Base-by-base conservation (phyloP, 768 basidiomycete genomes). In the Mycena leptocephala region DNA sequence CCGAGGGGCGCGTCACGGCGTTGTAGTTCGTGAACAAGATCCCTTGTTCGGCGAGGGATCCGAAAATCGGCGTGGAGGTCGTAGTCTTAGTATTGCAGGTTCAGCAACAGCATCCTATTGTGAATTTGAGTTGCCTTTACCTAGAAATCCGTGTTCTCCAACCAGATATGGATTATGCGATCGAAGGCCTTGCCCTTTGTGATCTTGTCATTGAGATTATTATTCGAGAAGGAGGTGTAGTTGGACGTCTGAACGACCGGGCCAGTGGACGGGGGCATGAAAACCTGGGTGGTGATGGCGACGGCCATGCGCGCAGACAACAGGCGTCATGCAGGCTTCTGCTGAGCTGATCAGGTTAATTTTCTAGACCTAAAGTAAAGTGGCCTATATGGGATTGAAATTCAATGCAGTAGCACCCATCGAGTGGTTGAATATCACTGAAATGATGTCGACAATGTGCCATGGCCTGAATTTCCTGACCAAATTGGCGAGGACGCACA, bases 61-160 rank as follows among this genome's bases (percentile, higher is more conserved):
- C 75, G 59, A 89, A 86, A n/a, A 81, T 81, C 20, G 83, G 63
- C 76, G 76, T 70, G 20, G 79, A 74, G 9, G 61, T 13, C 26
- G 51, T 24, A 58, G 24, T 32, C 22, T 48, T 3, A 10, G 39
- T 18, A 41, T n/a, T n/a, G n/a, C n/a, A n/a, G n/a, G n/a, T n/a
- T n/a, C n/a, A n/a, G n/a, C n/a, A n/a, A n/a, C n/a, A n/a, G n/a
- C n/a, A n/a, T n/a, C n/a, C n/a, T n/a, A n/a, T n/a, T n/a, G n/a
- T n/a, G n/a, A n/a, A n/a, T n/a, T n/a, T n/a, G n/a, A n/a, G n/a
- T n/a, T n/a, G n/a, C n/a, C n/a, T n/a, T n/a, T n/a, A n/a, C n/a
- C n/a, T n/a, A n/a, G n/a, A 84, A 93, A 78, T 93, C 88, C n/a
- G 90, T 92, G 82, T 93, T 93, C 80, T 93, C 93, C 48, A 94